Evolutionary conservation across 140 eudicot genomes (phyloP).

Genomic region (Ambrosia hybrid): DNA sequence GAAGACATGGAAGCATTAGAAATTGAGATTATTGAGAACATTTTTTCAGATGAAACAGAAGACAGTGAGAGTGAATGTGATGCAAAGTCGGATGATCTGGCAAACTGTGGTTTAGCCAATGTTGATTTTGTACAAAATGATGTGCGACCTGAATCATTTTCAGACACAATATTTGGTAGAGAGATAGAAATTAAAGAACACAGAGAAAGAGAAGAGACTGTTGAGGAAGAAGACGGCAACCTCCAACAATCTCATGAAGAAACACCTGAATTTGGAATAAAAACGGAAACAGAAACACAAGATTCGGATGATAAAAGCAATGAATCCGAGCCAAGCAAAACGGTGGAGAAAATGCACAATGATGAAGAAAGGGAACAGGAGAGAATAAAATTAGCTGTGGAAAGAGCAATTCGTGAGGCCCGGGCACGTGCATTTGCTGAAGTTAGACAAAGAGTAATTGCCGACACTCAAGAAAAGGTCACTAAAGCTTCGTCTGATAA

Average conservation of each 20-base stretch:
- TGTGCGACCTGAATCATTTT: constrained; percentile 37
- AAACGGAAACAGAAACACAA: constrained; percentile 35
- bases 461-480: constrained; percentile 64
- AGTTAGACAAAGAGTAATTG: constrained; percentile 69
- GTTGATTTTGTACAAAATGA: constrained; percentile 36
- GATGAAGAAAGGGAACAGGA: constrained; percentile 63
- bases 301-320: constrained; percentile 31
- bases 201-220: constrained; percentile 28
- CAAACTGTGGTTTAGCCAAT: constrained; percentile 23
- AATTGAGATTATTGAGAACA: constrained; percentile 28
- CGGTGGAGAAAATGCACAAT: constrained; percentile 8
- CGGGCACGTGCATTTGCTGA: constrained; percentile 91
- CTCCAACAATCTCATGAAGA: constrained; percentile 27
- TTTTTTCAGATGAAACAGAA: constrained; percentile 32
- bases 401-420: constrained; percentile 91
- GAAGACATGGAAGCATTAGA: constrained; percentile 33
- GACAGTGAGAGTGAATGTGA: constrained; percentile 28
- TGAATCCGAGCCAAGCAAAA: constrained; percentile 33
- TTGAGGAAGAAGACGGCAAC: constrained; percentile 26
- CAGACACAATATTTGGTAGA: constrained; percentile 33
- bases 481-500: constrained; percentile 59
- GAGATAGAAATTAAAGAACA: constrained; percentile 38
- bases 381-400: constrained; percentile 72
- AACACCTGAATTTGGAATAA: constrained; percentile 29
- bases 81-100: constrained; percentile 30